Percentiles rank a stretch among this genome's conserved stretches.
phyloP scores from a whole-genome alignment of 805 yeast species.

The Cyberlindnera bimundalis region DNA sequence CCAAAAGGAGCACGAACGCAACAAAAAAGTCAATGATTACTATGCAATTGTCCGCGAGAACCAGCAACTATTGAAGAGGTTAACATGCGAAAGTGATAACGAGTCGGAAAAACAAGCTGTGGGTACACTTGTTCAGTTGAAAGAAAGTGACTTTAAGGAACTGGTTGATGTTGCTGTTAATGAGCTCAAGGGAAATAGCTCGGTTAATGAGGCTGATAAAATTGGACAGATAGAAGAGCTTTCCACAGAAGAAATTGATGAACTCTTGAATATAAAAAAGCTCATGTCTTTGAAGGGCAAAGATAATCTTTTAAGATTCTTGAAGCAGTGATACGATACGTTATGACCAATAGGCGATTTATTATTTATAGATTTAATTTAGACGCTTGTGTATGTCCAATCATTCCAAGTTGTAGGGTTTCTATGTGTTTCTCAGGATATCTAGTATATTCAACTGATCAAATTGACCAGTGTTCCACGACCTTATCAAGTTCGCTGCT shows the following conservation, averaged over 20 bases:
- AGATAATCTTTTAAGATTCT: slow-evolving; percentile 57
- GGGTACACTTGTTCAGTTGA: slow-evolving; percentile 31
- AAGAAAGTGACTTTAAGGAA: slow-evolving; percentile 42
- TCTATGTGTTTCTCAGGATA: no score
- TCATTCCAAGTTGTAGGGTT: no score
- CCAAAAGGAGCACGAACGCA: slow-evolving; percentile 29
- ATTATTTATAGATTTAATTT: no score
- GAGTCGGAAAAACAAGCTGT: slow-evolving; percentile 33
- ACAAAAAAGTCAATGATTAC: slow-evolving; percentile 32
- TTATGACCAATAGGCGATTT: not conserved
- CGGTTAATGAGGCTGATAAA: not conserved
- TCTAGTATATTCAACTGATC: no score
- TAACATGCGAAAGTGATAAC: slow-evolving; percentile 26
- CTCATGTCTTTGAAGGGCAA: slow-evolving; percentile 69
- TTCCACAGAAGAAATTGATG: slow-evolving; percentile 41
- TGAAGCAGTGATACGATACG: slow-evolving; percentile 29
- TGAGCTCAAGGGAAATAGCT: slow-evolving; percentile 14
- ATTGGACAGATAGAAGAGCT: not conserved
- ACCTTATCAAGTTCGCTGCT: no score
- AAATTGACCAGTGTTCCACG: no score
- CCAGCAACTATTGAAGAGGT: slow-evolving; percentile 33
- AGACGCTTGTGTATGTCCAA: no score
- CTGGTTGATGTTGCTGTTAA: slow-evolving; percentile 41
- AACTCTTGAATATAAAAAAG: slow-evolving; percentile 52
- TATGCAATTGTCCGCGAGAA: slow-evolving; percentile 34